Base-by-base conservation (phyloP, 1,139 yeast genomes). In the Magnusiomyces suaveolens region DNA sequence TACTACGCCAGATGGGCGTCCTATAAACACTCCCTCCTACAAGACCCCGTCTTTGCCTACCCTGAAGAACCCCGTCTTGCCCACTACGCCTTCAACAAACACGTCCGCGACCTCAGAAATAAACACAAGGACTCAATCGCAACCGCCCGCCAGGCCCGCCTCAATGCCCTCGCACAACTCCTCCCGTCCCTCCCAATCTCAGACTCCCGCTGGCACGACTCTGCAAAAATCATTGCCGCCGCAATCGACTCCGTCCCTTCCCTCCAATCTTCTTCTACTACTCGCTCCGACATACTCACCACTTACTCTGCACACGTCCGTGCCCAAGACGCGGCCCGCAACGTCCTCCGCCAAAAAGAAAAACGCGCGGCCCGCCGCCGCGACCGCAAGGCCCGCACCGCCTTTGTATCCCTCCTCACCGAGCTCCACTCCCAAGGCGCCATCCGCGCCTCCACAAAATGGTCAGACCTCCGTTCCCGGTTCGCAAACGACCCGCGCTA, bases 351-450 rank as follows among this genome's bases (percentile, higher is more conserved):
- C 1, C 68, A 74, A 23, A 72, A 72, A 43, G 70, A 69, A 52
- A 61, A 63, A 51, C 82, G 80, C 59, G 75, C 74, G 54, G 60
- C 57, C 25, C 57, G 60, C 48, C 72, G 83, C 49, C 59, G 69
- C 1, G 96, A 88, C 64, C 72, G 95, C 52, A 76, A 73, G 43
- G 84, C 87, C 0, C 72, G 97, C 46, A 81, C 77, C 54, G 75
- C 71, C 2, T 89, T 81, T 67, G 77, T 77, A 53, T 60, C 64
- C 12, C 63, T 83, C 23, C 65, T 89, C 20, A 57, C 63, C 3
- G 72, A 70, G 29, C 61, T 77, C 32, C 64, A 67, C 1, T 66
- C 67, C 1, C 60, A 69, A n/a, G 72, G 75, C 1, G 60, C 65
- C n/a, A 74, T 85, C 21, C 75, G 71, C 23, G 81, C 85, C 1